These are phyloP conservation scores for Elongisporangium undulatum DNA, from an alignment of 352 stramenopile genomes.

Conservation along the genomic window DNA sequence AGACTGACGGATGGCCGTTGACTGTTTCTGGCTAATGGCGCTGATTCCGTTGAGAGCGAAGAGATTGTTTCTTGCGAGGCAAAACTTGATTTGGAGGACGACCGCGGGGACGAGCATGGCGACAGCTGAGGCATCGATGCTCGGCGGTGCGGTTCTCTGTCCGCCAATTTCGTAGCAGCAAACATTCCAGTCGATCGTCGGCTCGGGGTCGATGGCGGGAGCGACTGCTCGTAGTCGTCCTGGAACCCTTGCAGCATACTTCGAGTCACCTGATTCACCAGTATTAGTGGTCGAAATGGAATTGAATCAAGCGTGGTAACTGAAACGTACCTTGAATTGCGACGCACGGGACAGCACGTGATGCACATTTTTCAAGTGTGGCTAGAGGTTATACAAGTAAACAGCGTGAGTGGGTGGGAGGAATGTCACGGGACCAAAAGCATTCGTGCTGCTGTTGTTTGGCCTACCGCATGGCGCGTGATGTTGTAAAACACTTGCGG, in stretches of 20 bases:
- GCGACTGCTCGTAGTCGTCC: slow-evolving; percentile 20
- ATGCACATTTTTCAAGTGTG: slow-evolving; percentile 16
- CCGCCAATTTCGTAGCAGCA: neutral
- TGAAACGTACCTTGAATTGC: slow-evolving; percentile 23
- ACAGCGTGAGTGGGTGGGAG: neutral
- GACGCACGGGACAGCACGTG: slow-evolving; percentile 17
- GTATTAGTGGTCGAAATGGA: neutral
- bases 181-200: neutral
- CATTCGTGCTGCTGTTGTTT: neutral
- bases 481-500: slow-evolving; percentile 75
- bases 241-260: slow-evolving; percentile 21
- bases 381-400: slow-evolving; percentile 11
- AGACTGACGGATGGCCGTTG: neutral
- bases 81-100: neutral
- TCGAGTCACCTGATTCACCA: slow-evolving; percentile 18
- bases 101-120: neutral
- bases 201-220: neutral
- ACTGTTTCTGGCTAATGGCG: neutral
- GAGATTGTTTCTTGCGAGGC: neutral
- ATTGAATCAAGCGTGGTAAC: neutral
- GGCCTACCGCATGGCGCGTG: slow-evolving; percentile 46
- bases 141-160: neutral
- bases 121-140: neutral
- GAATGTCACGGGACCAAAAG: no score
- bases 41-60: neutral